Percentiles rank a stretch among this genome's conserved stretches.
These are phyloP conservation scores for Rhizopus sp. DNA, from an alignment of 371 early-diverging fungal species.

Conservation along the genomic window DNA sequence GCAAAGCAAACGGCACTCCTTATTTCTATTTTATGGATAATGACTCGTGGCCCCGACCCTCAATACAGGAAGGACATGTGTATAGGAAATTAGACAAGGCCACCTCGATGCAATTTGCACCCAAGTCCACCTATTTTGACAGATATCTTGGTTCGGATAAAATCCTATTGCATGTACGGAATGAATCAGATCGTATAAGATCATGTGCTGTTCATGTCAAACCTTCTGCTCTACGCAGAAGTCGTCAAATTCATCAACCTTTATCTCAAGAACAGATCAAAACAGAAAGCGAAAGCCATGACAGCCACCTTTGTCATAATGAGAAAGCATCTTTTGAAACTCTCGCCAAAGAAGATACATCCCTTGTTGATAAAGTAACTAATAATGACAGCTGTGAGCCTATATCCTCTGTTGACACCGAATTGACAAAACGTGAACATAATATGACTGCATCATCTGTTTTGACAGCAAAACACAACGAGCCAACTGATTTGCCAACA, in stretches of 20 bases:
- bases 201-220: no score
- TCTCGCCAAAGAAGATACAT: background rate
- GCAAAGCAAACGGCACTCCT: background rate
- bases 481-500: constrained; percentile 9
- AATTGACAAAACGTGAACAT: constrained; percentile 11
- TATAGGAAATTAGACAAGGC: background rate
- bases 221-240: no score
- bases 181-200: no score
- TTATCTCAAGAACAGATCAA: background rate
- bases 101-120: background rate
- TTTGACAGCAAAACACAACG: background rate
- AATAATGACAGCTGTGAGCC: constrained; percentile 21
- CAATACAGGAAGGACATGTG: no score
- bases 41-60: no score
- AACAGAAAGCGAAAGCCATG: background rate
- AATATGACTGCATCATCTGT: no score
- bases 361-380: constrained; percentile 19
- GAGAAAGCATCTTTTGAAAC: constrained; percentile 14
- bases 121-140: no score
- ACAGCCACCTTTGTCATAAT: background rate
- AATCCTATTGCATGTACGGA: no score
- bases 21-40: no score
- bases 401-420: no score
- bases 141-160: no score
- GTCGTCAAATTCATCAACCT: background rate